phyloP scores from a whole-genome alignment of 1,284 basidiomycete species.

The Coriolopsis trogii region DNA sequence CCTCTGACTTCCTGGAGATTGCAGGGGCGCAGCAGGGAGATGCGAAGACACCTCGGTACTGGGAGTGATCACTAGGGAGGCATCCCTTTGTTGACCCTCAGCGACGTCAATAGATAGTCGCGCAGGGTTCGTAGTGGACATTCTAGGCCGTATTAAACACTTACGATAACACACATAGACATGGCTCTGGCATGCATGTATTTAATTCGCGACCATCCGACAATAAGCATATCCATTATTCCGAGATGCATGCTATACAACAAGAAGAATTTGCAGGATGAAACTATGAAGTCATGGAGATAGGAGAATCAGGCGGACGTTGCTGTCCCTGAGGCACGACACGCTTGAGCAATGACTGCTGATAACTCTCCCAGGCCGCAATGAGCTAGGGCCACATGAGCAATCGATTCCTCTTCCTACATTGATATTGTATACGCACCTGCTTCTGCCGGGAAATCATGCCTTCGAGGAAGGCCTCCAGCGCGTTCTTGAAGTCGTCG shows the following conservation, averaged over 20 bases:
- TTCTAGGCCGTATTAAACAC: no score
- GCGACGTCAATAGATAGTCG: no score
- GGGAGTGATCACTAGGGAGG: constrained; percentile 57
- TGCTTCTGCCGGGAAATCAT: constrained; percentile 85
- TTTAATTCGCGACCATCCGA: background rate
- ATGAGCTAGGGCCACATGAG: constrained; percentile 53
- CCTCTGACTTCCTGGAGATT: constrained; percentile 81
- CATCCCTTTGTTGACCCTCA: background rate
- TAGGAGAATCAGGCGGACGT: constrained; percentile 15
- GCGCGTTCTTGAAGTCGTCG: constrained; percentile 80
- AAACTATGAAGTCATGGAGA: constrained; percentile 7
- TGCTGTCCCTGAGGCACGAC: constrained; percentile 23
- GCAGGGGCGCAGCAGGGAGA: constrained; percentile 55
- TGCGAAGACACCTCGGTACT: constrained; percentile 69
- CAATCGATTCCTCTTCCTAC: background rate
- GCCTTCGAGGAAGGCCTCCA: constrained; percentile 80
- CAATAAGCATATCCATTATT: constrained; percentile 5
- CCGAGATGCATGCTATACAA: constrained; percentile 2
- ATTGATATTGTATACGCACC: constrained; percentile 41
- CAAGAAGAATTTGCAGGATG: background rate
- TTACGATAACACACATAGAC: background rate
- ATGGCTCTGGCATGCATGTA: background rate
- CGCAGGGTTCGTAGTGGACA: no score
- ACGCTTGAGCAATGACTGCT: constrained; percentile 62
- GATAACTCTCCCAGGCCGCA: constrained; percentile 72